phyloP scores from a whole-genome alignment of 2,329 filamentous ascomycete species.

The Neofusicoccum ribis region DNA sequence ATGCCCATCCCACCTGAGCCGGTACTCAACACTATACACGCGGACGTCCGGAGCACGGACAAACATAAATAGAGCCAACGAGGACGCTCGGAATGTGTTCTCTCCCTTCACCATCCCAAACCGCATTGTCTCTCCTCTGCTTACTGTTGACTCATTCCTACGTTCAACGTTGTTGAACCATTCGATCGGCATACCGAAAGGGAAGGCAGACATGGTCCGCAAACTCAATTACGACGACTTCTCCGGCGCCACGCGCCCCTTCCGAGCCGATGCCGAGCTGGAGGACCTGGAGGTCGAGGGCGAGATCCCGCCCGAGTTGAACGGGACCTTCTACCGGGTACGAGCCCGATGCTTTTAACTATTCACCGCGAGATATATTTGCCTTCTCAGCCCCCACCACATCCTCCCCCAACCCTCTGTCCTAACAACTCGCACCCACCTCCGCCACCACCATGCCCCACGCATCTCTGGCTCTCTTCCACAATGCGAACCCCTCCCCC shows the following conservation, averaged over 20 bases:
- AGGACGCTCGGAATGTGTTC: neutral
- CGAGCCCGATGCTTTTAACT: neutral
- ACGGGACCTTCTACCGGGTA: slow-evolving; percentile 21
- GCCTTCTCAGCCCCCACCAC: neutral
- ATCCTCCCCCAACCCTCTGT: no score
- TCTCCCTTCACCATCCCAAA: neutral
- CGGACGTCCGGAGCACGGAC: neutral
- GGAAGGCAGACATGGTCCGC: neutral
- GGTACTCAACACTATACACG: neutral
- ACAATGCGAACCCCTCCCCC: no score
- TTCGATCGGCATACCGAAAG: neutral
- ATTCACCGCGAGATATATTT: no score
- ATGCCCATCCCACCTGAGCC: neutral
- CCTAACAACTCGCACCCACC: no score
- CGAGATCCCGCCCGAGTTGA: slow-evolving; percentile 23
- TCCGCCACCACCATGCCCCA: no score
- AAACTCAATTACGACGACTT: slow-evolving; percentile 1
- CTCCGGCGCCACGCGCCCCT: neutral
- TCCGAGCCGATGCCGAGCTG: neutral
- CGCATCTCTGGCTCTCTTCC: no score
- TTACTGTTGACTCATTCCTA: neutral
- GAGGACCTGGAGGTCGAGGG: slow-evolving; percentile 15
- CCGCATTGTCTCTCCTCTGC: neutral
- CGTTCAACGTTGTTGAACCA: neutral
- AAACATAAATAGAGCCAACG: neutral